Evolutionary conservation across 352 stramenopile genomes (phyloP), one percentile per base, ranked within the genome.

Genomic region (Pythium brachiatum): DNA sequence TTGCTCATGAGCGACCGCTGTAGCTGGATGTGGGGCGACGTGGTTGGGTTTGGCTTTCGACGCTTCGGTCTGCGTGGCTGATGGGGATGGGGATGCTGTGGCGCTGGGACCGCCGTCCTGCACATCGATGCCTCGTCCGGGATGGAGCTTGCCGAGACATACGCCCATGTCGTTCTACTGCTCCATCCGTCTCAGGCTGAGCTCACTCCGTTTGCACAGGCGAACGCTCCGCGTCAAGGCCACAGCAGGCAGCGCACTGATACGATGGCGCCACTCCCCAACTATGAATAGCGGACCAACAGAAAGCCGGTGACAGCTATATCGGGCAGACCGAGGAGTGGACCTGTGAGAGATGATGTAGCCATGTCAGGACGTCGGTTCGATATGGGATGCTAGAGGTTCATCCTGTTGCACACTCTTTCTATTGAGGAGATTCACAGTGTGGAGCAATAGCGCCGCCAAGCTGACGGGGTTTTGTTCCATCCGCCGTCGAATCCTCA

Each of bases 101-200:
- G 48, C 29, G 29, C 11, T 39, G 27, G 27, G 44, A 1, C 11
- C 27, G 27, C 29, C 16, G n/a, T 55, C 48, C 9, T 55, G 48
- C 23, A 55, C 39, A n/a, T 59, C 41, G 51, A 60, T 48, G 59
- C 36, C 46, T 32, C 51, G 52, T 39, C 25, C 47, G 25, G 43
- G 27, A 26, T 54, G 41, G 38, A 68, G 53, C 54, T 68, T 68
- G 46, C 61, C 54, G 54, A 68, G 61, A 47, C 61, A 68, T 41
- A 68, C 54, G 43, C 61, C 61, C 61, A 68, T 68, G 43, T 31
- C 53, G 53, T 36, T 50, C 53, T 46, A 39, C 34, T 59, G 53
- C 53, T 48, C 41, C 41, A 48, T 48, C n/a, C 16, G 41, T 48
- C 41, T 48, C 41, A n/a, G 41, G 41, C 41, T 27, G 20, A 20